Evolutionary conservation across 352 stramenopile species (phyloP), one percentile per base, ranked within the genome.

Genomic region (Phytophthora melonis): DNA sequence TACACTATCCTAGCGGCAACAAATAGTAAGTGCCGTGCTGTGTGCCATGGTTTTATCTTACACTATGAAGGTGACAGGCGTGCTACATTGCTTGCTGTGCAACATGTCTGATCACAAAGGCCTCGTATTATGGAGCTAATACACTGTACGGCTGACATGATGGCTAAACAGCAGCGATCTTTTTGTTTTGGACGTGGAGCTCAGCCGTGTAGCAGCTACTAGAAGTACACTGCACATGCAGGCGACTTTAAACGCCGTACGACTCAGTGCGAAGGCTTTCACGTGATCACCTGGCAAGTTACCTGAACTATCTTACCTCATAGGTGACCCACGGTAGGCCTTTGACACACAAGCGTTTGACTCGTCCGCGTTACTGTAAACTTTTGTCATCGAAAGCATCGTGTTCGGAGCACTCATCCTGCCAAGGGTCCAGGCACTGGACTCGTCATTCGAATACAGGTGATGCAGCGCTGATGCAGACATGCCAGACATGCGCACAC

Each of bases 371-470:
- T 50, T 50, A 18, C 14, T 50, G 41, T 50, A 49, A 50, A 50
- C 41, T 21, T 19, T 50, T 50, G 43, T 16, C 43, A 50, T n/a
- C 43, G 11, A 3, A 14, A 18, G 11, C 10, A 18, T 45, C 11
- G 39, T 45, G 39, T 18, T 13, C 16, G 14, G 5, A 50, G 14
- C 43, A 50, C 7, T 50, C 43, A 21, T 21, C 43, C 43, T 45
- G 30, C 30, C 36, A 18, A 16, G 36, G 13, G 18, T 13, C 3
- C 30, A 11, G 6, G 2, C 10, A 14, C 11, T 45, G 36, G 30
- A 59, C 53, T 8, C 18, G 53, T 30, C 53, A 57, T 57, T 32
- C 21, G 50, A 57, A 32, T 57, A 57, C 50, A 57, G 30, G 19
- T 7, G 36, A 45, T 18, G 5, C 36, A 43, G 14, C 36, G 5